Conservation (phyloP, 345 rosid species). For the Eucalyptus tenuipes region DNA sequence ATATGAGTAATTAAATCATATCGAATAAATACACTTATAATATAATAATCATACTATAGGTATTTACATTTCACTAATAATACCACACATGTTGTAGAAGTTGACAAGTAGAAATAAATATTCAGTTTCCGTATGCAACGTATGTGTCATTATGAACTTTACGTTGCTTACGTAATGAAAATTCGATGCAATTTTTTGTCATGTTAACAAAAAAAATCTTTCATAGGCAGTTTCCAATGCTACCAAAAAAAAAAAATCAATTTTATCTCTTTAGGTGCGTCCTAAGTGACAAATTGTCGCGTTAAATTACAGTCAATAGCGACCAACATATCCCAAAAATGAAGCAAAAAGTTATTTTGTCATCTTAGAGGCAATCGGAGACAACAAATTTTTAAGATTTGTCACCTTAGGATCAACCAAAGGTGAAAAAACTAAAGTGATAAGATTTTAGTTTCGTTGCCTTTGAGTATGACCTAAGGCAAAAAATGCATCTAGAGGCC, state of each 20-base stretch:
- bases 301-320: background rate
- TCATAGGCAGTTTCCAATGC: background rate
- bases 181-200: background rate
- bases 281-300: background rate
- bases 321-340: background rate
- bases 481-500: background rate
- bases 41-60: background rate
- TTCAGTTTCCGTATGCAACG: background rate
- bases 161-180: background rate
- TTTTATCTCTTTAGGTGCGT: background rate
- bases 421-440: background rate
- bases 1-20: background rate
- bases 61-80: background rate
- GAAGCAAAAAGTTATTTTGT: background rate
- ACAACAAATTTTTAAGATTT: background rate
- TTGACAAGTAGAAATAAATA: background rate
- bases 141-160: background rate
- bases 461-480: background rate
- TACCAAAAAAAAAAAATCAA: background rate
- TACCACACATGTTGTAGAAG: background rate
- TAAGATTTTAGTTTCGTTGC: background rate
- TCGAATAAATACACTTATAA: background rate
- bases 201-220: background rate
- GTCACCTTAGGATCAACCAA: background rate
- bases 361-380: background rate